A percentile compares a stretch with the other conserved stretches of the same genome.
phyloP scores from a whole-genome alignment of 2,329 filamentous ascomycete species.

The Fusarium abutilonis region DNA sequence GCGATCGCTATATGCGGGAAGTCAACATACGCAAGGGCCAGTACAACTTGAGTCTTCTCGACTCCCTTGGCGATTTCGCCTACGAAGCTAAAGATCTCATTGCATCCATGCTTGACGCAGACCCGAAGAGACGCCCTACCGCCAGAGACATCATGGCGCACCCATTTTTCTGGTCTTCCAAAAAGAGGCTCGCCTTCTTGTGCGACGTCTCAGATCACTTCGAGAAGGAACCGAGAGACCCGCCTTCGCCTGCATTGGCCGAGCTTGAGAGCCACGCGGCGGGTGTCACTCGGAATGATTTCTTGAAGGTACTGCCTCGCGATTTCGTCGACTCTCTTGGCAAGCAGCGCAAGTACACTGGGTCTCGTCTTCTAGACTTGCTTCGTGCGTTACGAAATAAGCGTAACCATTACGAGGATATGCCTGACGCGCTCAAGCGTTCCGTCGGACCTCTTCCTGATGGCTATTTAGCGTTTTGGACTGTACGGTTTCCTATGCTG shows the following conservation, averaged over 20 bases:
- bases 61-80: conserved; percentile 82
- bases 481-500: conserved; percentile 78
- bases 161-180: conserved; percentile 94
- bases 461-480: conserved; percentile 88
- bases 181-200: conserved; percentile 90
- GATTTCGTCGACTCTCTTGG: conserved; percentile 90
- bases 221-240: conserved; percentile 88
- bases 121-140: conserved; percentile 70
- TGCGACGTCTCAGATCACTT: conserved; percentile 97
- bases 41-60: conserved; percentile 75
- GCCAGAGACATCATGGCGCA: conserved; percentile 86
- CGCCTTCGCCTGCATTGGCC: conserved; percentile 73
- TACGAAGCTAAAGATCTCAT: conserved; percentile 91
- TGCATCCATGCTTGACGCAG: conserved; percentile 73
- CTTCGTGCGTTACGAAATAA: conserved; percentile 92
- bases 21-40: conserved; percentile 95
- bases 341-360: conserved; percentile 95
- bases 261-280: conserved; percentile 66
- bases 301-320: conserved; percentile 77
- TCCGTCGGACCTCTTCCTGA: conserved; percentile 78
- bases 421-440: conserved; percentile 79
- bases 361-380: conserved; percentile 82
- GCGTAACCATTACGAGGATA: conserved; percentile 97
- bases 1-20: conserved; percentile 93
- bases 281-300: conserved; percentile 73